These are phyloP conservation scores for Saccharomyces hybrid DNA, from an alignment of 1,139 yeast genomes.

Conservation along the genomic window DNA sequence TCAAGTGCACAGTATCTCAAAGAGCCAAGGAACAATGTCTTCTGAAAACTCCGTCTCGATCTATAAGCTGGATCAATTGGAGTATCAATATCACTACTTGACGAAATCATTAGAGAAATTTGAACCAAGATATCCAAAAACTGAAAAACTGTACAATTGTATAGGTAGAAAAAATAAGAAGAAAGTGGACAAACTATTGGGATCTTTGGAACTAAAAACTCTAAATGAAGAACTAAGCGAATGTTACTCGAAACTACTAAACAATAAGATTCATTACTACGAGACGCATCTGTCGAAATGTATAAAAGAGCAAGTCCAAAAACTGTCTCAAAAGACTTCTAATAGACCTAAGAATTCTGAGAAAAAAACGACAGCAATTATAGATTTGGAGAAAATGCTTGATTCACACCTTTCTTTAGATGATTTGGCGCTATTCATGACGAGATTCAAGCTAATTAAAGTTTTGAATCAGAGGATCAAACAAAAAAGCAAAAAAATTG, in stretches of 20 bases:
- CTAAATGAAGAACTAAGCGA: slow-evolving; percentile 40
- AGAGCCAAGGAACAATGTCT: neutral
- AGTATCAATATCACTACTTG: slow-evolving; percentile 30
- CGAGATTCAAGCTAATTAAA: neutral
- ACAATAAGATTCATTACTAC: slow-evolving; percentile 45
- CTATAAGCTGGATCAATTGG: slow-evolving; percentile 31
- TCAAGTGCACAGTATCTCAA: neutral
- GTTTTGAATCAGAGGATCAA: slow-evolving; percentile 9
- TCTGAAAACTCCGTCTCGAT: neutral
- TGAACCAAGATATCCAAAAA: slow-evolving; percentile 47
- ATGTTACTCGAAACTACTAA: slow-evolving; percentile 41
- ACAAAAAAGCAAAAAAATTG: slow-evolving; percentile 6
- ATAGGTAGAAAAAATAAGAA: slow-evolving; percentile 37
- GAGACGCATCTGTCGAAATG: slow-evolving; percentile 36
- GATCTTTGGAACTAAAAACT: slow-evolving; percentile 33
- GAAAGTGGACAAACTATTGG: slow-evolving; percentile 35
- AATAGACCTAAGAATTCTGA: neutral
- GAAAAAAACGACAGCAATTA: neutral
- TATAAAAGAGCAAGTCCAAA: slow-evolving; percentile 25
- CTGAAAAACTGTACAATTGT: slow-evolving; percentile 43
- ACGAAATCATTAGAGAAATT: slow-evolving; percentile 24
- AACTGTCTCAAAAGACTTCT: neutral
- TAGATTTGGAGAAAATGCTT: neutral
- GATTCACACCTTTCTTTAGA: neutral
- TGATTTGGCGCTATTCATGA: neutral